Percentiles rank a stretch among this genome's conserved stretches.
Evolutionary conservation across 169 alveolate genomes (phyloP).

Genomic region (Eimeria maxima): DNA sequence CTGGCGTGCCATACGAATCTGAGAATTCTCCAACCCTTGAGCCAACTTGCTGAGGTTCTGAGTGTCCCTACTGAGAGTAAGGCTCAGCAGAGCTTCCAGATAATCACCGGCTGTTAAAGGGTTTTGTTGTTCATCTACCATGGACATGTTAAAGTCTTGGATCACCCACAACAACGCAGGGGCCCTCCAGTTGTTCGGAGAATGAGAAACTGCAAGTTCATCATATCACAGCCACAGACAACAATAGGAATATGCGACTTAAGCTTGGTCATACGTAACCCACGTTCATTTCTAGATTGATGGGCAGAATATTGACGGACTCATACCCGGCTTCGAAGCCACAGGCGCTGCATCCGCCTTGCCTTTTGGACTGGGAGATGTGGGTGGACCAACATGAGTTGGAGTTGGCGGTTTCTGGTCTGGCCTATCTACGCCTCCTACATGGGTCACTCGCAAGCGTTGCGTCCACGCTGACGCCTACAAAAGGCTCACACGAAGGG

Average conservation of each 20-base stretch:
- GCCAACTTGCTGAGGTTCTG: constrained; percentile 60
- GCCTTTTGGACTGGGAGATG: constrained; percentile 61
- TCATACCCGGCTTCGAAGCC: constrained; percentile 1
- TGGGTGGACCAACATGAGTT: constrained; percentile 32
- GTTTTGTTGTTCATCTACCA: constrained; percentile 75
- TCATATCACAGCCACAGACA: neutral
- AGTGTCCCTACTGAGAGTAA: neutral
- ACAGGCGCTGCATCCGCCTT: constrained; percentile 32
- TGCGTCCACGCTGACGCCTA: constrained; percentile 81
- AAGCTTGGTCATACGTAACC: neutral
- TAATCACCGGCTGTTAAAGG: constrained; percentile 81
- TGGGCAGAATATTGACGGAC: neutral
- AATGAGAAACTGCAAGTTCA: neutral
- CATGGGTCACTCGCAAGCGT: constrained; percentile 44
- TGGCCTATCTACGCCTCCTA: constrained; percentile 49
- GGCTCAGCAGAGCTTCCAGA: constrained; percentile 74
- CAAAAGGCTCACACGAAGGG: neutral
- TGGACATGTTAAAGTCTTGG: constrained; percentile 77
- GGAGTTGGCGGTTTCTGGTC: constrained; percentile 67
- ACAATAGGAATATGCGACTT: neutral
- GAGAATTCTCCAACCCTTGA: constrained; percentile 68
- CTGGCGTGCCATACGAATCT: constrained; percentile 81
- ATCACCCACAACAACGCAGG: constrained; percentile 81
- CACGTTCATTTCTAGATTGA: neutral
- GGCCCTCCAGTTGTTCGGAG: constrained; percentile 76